Evolutionary conservation across 768 basidiomycete species (phyloP).

Genomic region (Leccinum variicolor): DNA sequence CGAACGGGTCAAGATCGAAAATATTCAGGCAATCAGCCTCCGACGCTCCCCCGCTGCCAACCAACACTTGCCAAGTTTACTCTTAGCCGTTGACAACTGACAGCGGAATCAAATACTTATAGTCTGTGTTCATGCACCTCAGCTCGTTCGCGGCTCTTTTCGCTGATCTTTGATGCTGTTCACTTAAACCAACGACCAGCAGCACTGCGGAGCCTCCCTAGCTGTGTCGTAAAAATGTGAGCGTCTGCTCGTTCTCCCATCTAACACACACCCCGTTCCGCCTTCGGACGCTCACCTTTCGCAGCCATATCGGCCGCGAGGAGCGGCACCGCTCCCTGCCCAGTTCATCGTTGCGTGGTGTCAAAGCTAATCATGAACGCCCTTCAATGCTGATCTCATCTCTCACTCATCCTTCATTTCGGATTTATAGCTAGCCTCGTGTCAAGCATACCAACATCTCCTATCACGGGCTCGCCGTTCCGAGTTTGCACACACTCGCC

Average conservation of each 20-base stretch:
- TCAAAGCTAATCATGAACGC: conserved; percentile 33
- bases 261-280: neutral
- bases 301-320: conserved; percentile 21
- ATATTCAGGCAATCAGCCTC: conserved; percentile 14
- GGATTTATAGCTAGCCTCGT: conserved; percentile 36
- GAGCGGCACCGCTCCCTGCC: conserved; percentile 27
- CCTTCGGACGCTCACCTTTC: conserved; percentile 2
- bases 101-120: conserved; percentile 29
- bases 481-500: conserved; percentile 26
- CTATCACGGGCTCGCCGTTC: conserved; percentile 28
- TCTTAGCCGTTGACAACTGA: conserved; percentile 20
- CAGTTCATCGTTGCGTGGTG: conserved; percentile 25
- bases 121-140: conserved; percentile 11
- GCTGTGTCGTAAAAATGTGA: conserved; percentile 20
- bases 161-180: conserved; percentile 25
- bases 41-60: conserved; percentile 4
- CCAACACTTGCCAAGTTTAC: conserved; percentile 2
- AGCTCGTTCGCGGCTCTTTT: conserved; percentile 7
- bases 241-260: conserved; percentile 5
- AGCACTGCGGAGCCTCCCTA: conserved; percentile 1
- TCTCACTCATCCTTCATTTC: conserved; percentile 34
- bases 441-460: conserved; percentile 26
- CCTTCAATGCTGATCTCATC: conserved; percentile 34
- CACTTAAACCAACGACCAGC: conserved; percentile 19
- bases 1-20: conserved; percentile 6